phyloP scores from a whole-genome alignment of 345 rosid species.

The Combretum micranthum region DNA sequence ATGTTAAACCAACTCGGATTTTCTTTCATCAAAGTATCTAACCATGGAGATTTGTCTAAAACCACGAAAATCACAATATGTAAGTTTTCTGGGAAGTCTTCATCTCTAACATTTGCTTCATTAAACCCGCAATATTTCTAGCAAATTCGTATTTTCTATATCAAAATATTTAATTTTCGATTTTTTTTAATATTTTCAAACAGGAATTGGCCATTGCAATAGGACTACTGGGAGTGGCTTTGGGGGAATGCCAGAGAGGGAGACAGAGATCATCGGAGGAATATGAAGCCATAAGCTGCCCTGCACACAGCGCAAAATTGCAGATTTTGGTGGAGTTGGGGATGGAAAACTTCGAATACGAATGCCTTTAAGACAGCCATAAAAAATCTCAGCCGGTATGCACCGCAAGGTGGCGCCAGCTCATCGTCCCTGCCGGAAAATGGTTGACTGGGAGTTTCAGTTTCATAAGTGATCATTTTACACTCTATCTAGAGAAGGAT shows the following conservation, averaged over 20 bases:
- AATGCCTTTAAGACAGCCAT: conserved; percentile 46
- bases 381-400: conserved; percentile 34
- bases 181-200: too few relatives aligned
- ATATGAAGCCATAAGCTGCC: conserved; percentile 44
- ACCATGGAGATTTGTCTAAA: too few relatives aligned
- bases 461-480: conserved; percentile 76
- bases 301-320: conserved; percentile 52
- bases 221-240: not conserved
- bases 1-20: too few relatives aligned
- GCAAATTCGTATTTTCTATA: too few relatives aligned
- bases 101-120: too few relatives aligned
- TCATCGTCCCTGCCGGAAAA: conserved; percentile 69
- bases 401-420: conserved; percentile 68
- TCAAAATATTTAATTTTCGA: too few relatives aligned
- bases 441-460: conserved; percentile 87
- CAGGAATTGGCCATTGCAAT: too few relatives aligned
- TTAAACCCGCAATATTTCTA: too few relatives aligned
- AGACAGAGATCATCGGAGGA: conserved; percentile 12
- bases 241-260: too few relatives aligned
- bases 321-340: conserved; percentile 71
- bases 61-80: too few relatives aligned
- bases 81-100: too few relatives aligned
- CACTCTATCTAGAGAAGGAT: conserved; percentile 61
- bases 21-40: too few relatives aligned
- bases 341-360: conserved; percentile 71